Percentiles rank a stretch among this genome's conserved stretches.
These are phyloP conservation scores for Logfia minima DNA, from an alignment of 129 eudicot genomes.

Conservation along the genomic window DNA sequence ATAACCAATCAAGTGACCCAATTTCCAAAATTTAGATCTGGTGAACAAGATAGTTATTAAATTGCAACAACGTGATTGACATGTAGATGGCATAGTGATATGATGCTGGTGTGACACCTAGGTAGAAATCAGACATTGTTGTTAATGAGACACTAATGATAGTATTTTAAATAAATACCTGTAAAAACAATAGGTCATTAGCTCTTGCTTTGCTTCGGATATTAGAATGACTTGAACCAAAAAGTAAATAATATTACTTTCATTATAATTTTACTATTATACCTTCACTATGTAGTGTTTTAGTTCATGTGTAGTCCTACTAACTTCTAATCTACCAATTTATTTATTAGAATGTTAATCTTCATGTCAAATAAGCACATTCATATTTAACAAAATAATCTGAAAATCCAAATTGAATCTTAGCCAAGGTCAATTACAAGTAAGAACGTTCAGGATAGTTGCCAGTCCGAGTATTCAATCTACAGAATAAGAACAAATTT, in stretches of 20 bases:
- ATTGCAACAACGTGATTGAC: background rate
- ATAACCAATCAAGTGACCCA: background rate
- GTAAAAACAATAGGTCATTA: background rate
- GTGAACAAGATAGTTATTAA: background rate
- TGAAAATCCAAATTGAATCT: conserved; percentile 9
- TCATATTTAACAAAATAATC: background rate
- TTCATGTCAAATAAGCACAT: conserved; percentile 1
- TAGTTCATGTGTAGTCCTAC: too few relatives aligned
- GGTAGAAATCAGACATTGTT: background rate
- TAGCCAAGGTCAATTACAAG: background rate
- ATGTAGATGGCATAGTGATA: background rate
- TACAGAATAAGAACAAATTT: background rate
- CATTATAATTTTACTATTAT: background rate
- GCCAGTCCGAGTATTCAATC: background rate
- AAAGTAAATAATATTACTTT: background rate
- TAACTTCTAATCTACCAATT: background rate
- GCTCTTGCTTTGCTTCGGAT: background rate
- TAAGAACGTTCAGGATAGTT: background rate
- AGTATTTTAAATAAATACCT: background rate
- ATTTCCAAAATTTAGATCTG: background rate
- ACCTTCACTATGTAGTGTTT: background rate
- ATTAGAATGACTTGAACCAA: background rate
- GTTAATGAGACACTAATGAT: background rate
- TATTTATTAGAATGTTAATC: background rate
- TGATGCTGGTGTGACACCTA: conserved; percentile 14